Evolutionary conservation across 305 asterid genomes (phyloP), one percentile per base, ranked within the genome.

Genomic region (Plantago coronopus): DNA sequence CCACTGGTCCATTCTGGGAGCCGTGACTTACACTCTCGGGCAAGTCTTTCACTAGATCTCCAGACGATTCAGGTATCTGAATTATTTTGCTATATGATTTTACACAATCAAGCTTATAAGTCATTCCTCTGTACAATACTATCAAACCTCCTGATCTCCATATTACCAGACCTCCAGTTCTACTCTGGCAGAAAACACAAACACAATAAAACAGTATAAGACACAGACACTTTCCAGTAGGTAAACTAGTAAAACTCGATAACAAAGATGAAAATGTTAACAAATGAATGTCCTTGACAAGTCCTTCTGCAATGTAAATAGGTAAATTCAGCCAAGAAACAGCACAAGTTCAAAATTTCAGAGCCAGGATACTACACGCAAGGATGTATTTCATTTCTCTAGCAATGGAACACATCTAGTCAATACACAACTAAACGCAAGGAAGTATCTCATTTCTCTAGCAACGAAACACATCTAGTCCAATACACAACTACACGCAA

Each of bases 81-180:
- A 65, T 61, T 34, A 66, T 71, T 69, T 71, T 61, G 61, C 53
- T 54, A 70, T 83, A 86, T 48, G 94, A 82, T 67, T 81, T 77
- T 46, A 88, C 84, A 71, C 96, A 88, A 51, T 78, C 83, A 57
- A 88, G 71, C 73, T 78, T 78, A 83, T 88, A 91, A 8, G 88
- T n/a, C 78, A 83, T 53, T 65, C 95, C 95, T 80, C 96, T 79
- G 74, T 81, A 91, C 67, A 91, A 47, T 62, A 84, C 98, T 17
- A 91, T 61, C 11, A 79, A 84, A 69, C 95, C 75, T 50, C 98
- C 98, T 11, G 95, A 83, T 77, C 96, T 88, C 87, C 87, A 86
- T 57, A 88, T 88, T 48, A 91, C 86, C 68, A 86, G 59, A 69
- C 98, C 98, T 70, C 95, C 93, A 4, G 95, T 91, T 80, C 87